A percentile compares a stretch with the other conserved stretches of the same genome.
phyloP scores from a whole-genome alignment of 148 eudicot species.

The Simmondsia chinensis region DNA sequence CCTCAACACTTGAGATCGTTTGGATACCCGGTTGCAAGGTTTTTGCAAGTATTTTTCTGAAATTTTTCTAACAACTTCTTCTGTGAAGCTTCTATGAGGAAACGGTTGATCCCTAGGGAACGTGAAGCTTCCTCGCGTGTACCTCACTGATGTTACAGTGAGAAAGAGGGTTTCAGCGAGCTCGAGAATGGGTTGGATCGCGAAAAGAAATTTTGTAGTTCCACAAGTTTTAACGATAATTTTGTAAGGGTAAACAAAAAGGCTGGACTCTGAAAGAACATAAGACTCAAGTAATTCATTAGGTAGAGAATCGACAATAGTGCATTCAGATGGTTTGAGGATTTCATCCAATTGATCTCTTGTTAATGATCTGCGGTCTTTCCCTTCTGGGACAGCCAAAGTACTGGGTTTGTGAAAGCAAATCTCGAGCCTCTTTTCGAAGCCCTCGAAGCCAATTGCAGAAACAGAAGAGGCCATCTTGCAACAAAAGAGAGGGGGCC shows the following conservation, averaged over 20 bases:
- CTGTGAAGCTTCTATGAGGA: slow-evolving; percentile 58
- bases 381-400: slow-evolving; percentile 33
- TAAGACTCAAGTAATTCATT: slow-evolving; percentile 58
- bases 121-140: slow-evolving; percentile 66
- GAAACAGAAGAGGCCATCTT: slow-evolving; percentile 42
- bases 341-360: slow-evolving; percentile 50
- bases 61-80: too few species aligned
- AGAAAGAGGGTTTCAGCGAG: slow-evolving; percentile 35
- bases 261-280: slow-evolving; percentile 71
- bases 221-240: slow-evolving; percentile 70
- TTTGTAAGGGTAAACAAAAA: slow-evolving; percentile 62
- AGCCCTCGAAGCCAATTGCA: slow-evolving; percentile 70
- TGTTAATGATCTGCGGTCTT: slow-evolving; percentile 49
- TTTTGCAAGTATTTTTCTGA: too few species aligned
- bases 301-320: slow-evolving; percentile 48
- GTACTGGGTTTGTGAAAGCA: slow-evolving; percentile 35
- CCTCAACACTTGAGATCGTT: too few species aligned
- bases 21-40: too few species aligned
- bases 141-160: slow-evolving; percentile 43
- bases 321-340: slow-evolving; percentile 53
- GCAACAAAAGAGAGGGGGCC: slow-evolving; percentile 9
- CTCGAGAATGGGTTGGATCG: slow-evolving; percentile 49
- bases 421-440: slow-evolving; percentile 67
- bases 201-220: slow-evolving; percentile 56
- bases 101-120: slow-evolving; percentile 54